Conservation (phyloP, 176 grass and related monocot genomes). For the Eragrostis curvula region DNA sequence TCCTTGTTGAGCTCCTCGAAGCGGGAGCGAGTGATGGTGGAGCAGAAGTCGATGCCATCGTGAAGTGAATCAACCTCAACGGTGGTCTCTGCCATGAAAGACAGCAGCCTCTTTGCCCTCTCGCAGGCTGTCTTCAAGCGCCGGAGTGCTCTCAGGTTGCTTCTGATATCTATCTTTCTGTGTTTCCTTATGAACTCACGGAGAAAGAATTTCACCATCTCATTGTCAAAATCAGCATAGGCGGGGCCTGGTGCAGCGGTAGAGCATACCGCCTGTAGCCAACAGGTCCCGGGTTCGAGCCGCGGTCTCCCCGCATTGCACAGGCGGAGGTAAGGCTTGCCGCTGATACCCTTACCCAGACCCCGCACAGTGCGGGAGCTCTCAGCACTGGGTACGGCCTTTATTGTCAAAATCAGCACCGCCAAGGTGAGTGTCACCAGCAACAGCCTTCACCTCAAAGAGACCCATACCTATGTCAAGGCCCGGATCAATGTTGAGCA, state of each 20-base stretch:
- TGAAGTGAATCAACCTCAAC: conserved; percentile 50
- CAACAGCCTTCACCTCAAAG: conserved; percentile 39
- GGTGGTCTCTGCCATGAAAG: conserved; percentile 38
- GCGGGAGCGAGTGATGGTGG: conserved; percentile 34
- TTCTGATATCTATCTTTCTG: conserved; percentile 49
- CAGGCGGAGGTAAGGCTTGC: no score
- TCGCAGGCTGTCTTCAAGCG: conserved; percentile 53
- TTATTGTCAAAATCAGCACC: conserved; percentile 46
- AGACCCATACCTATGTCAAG: neutral
- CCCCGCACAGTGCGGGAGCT: no score
- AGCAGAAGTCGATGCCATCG: conserved; percentile 38
- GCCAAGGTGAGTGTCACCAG: conserved; percentile 51
- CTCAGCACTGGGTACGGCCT: no score
- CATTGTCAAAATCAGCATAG: conserved; percentile 44
- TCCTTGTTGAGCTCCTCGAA: conserved; percentile 59
- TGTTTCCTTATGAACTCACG: conserved; percentile 53
- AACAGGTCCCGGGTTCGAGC: no score
- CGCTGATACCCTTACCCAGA: no score
- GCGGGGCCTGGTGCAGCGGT: no score
- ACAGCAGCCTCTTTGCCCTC: conserved; percentile 59
- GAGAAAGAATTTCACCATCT: conserved; percentile 57
- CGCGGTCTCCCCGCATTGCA: no score
- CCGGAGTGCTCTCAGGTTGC: conserved; percentile 39
- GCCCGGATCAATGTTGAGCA: neutral
- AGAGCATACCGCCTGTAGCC: no score